These are phyloP conservation scores for Aspergillus ruber DNA, from an alignment of 2,329 filamentous ascomycete genomes.

Conservation along the genomic window DNA sequence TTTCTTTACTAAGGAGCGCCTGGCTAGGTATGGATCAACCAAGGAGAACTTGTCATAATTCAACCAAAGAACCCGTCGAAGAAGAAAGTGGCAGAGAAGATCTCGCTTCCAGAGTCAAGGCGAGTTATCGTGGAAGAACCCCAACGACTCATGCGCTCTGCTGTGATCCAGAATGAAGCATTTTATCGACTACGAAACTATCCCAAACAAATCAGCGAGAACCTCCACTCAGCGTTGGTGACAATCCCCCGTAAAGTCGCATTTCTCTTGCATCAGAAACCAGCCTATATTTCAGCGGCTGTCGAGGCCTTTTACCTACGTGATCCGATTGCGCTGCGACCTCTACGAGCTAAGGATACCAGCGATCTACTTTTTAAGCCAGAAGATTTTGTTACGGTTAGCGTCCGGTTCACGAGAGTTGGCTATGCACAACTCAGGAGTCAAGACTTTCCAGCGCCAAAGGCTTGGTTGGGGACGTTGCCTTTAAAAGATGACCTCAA, in stretches of 20 bases:
- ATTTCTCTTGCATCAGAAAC: conserved; percentile 67
- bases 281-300: conserved; percentile 71
- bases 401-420: conserved; percentile 77
- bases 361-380: conserved; percentile 61
- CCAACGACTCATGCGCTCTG: conserved; percentile 60
- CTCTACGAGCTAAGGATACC: conserved; percentile 54
- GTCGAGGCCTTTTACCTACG: conserved; percentile 89
- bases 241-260: conserved; percentile 77
- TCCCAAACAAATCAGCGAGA: conserved; percentile 65
- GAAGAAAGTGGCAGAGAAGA: conserved; percentile 32
- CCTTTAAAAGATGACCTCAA: conserved; percentile 41
- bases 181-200: conserved; percentile 86
- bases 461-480: conserved; percentile 47
- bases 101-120: conserved; percentile 62
- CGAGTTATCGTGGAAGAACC: conserved; percentile 52
- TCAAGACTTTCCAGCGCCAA: conserved; percentile 67
- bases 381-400: conserved; percentile 69
- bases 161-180: conserved; percentile 74
- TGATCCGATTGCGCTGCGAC: conserved; percentile 68
- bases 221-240: conserved; percentile 67
- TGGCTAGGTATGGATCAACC: conserved; percentile 70
- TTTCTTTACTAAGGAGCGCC: not conserved
- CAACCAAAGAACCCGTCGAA: conserved; percentile 44
- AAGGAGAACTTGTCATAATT: conserved; percentile 69
- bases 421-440: conserved; percentile 86